Percentiles rank a stretch among this genome's conserved stretches.
phyloP scores from a whole-genome alignment of 768 basidiomycete genomes.

The Baorangia bicolor region DNA sequence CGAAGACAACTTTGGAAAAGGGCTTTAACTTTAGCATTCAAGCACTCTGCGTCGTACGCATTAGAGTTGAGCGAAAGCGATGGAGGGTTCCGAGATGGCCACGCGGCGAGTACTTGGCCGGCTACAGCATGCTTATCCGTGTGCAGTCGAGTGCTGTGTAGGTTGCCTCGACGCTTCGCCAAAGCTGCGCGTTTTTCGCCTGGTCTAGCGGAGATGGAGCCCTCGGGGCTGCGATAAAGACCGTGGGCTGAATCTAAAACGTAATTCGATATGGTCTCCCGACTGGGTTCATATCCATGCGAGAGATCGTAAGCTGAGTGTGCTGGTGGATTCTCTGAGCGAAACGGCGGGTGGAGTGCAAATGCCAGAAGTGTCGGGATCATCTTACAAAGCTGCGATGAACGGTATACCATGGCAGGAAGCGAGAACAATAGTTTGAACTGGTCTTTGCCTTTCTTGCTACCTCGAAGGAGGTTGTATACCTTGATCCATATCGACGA shows the following conservation, averaged over 20 bases:
- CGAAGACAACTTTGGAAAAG: not conserved
- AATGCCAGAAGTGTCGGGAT: conserved; percentile 33
- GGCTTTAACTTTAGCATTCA: not conserved
- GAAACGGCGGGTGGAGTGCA: conserved; percentile 11
- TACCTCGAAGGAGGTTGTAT: conserved; percentile 24
- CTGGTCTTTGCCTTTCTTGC: not conserved
- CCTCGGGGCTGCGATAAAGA: not conserved
- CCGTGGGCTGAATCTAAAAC: not conserved
- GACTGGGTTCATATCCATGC: not conserved
- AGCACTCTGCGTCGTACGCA: not conserved
- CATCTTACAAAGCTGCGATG: not conserved
- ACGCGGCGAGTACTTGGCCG: not conserved
- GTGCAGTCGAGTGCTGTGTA: not conserved
- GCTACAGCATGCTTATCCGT: fast-evolving
- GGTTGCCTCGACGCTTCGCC: not conserved
- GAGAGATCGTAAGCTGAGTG: not conserved
- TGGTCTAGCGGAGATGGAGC: too few relatives aligned
- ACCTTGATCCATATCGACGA: conserved; percentile 23
- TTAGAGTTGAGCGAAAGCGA: not conserved
- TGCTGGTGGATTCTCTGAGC: conserved; percentile 4
- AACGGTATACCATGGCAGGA: conserved; percentile 30
- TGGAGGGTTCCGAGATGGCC: not conserved
- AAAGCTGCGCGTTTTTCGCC: not conserved
- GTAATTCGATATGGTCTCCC: not conserved
- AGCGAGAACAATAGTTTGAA: conserved; percentile 28